These are phyloP conservation scores for Penicillium antarcticum DNA, from an alignment of 495 filamentous ascomycete species.

Conservation along the genomic window DNA sequence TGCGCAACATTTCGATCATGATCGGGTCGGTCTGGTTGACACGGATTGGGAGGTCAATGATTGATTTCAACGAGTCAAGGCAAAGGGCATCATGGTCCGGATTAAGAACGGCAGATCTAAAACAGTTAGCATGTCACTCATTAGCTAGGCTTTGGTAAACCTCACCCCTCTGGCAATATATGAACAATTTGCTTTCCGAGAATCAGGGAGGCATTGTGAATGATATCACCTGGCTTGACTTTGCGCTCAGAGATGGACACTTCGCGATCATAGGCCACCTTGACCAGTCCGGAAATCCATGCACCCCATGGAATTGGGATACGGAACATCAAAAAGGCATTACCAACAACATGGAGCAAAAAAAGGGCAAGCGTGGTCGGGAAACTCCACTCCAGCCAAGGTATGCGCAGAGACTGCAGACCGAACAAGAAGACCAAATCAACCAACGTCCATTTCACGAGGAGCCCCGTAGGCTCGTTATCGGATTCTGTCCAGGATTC, in stretches of 20 bases:
- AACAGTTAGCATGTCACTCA: constrained; percentile 19
- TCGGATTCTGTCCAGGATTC: constrained; percentile 78
- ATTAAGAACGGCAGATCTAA: constrained; percentile 83
- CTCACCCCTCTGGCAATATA: constrained; percentile 90
- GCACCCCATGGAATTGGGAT: constrained; percentile 68
- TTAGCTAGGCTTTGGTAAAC: not conserved
- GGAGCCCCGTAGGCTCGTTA: constrained; percentile 79
- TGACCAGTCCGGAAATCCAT: constrained; percentile 65
- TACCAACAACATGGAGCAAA: constrained; percentile 62
- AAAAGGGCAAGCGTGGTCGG: constrained; percentile 64
- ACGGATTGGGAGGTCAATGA: constrained; percentile 72
- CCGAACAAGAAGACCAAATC: constrained; percentile 83
- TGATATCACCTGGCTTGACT: constrained; percentile 80
- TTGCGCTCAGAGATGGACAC: constrained; percentile 82
- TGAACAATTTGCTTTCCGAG: constrained; percentile 95
- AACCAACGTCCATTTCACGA: constrained; percentile 86
- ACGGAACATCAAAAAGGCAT: constrained; percentile 88
- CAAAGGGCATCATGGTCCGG: constrained; percentile 75
- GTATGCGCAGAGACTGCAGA: constrained; percentile 80
- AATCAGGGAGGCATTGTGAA: constrained; percentile 88
- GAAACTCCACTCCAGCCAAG: constrained; percentile 89
- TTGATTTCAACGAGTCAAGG: constrained; percentile 57
- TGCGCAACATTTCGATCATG: constrained; percentile 76
- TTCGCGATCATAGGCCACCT: constrained; percentile 83
- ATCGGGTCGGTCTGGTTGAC: constrained; percentile 91